A percentile compares a stretch with the other conserved stretches of the same genome.
These are phyloP conservation scores for Phytopythium oedochilum DNA, from an alignment of 352 stramenopile species.

Conservation along the genomic window DNA sequence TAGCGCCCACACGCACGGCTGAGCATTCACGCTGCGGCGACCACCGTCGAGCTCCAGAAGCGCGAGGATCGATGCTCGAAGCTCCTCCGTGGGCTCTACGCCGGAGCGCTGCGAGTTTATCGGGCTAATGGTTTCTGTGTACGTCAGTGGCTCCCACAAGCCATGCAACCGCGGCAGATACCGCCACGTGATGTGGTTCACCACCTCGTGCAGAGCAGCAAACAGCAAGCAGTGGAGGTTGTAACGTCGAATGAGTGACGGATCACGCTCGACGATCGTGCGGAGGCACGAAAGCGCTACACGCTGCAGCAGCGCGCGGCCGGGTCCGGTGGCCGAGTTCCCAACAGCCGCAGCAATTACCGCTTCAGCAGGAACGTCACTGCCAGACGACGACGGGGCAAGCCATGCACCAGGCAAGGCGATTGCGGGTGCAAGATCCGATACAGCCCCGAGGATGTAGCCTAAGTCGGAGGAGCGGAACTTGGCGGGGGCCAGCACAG, in stretches of 20 bases:
- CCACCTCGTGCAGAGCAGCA: constrained; percentile 70
- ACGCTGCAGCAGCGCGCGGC: constrained; percentile 64
- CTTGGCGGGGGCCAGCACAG: constrained; percentile 65
- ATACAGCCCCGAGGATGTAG: constrained; percentile 35
- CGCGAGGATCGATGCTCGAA: constrained; percentile 55
- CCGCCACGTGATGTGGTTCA: constrained; percentile 48
- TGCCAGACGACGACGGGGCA: background rate
- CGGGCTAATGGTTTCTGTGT: constrained; percentile 11
- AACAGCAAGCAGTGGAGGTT: constrained; percentile 72
- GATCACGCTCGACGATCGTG: constrained; percentile 74
- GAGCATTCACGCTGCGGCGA: constrained; percentile 26
- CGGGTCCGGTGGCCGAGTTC: constrained; percentile 35
- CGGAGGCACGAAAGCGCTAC: constrained; percentile 70
- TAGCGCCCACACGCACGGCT: constrained; percentile 69
- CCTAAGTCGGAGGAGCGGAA: constrained; percentile 52
- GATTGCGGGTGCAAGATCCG: constrained; percentile 12
- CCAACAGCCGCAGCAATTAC: background rate
- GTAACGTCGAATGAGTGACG: constrained; percentile 49
- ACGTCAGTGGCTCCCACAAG: constrained; percentile 63
- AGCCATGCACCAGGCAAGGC: constrained; percentile 10
- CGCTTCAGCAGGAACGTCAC: background rate
- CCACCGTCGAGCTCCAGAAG: constrained; percentile 65
- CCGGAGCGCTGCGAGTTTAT: constrained; percentile 12
- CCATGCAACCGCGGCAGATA: constrained; percentile 64
- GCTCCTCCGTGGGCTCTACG: constrained; percentile 25